A percentile compares a stretch with the other conserved stretches of the same genome.
These are phyloP conservation scores for Populus trichocarpa DNA, from an alignment of 441 rosid genomes.

Conservation along the genomic window DNA sequence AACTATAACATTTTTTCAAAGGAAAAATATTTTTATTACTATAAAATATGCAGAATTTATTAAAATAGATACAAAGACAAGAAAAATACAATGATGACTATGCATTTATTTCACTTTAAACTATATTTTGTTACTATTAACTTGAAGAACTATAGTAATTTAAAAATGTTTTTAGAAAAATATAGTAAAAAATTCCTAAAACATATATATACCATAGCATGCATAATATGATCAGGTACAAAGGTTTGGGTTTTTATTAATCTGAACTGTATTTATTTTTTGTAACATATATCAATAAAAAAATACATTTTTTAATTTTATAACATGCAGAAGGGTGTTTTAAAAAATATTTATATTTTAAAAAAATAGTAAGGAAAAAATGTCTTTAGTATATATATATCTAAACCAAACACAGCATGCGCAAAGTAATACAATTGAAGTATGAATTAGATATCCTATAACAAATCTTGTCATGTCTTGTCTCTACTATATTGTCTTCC, in stretches of 20 bases:
- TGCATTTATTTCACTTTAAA: too few species aligned
- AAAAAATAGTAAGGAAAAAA: background rate
- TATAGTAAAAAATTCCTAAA: too few species aligned
- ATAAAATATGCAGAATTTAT: too few species aligned
- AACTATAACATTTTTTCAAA: too few species aligned
- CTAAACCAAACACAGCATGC: background rate
- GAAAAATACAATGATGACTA: too few species aligned
- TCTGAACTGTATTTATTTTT: background rate
- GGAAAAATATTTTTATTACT: too few species aligned
- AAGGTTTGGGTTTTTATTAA: background rate
- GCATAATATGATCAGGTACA: background rate
- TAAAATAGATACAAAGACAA: too few species aligned
- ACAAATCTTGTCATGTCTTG: background rate
- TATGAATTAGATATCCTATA: background rate
- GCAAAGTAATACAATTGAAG: background rate
- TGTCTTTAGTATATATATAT: background rate
- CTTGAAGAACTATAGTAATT: background rate
- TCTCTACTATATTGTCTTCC: too few species aligned
- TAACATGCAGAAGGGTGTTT: background rate
- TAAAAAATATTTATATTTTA: too few species aligned
- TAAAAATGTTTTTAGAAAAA: too few species aligned
- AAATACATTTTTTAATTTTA: too few species aligned
- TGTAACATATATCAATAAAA: background rate
- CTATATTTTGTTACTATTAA: background rate
- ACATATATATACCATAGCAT: background rate